Evolutionary conservation across 306 rosid species (phyloP).

Genomic region (Vigna unguiculata): DNA sequence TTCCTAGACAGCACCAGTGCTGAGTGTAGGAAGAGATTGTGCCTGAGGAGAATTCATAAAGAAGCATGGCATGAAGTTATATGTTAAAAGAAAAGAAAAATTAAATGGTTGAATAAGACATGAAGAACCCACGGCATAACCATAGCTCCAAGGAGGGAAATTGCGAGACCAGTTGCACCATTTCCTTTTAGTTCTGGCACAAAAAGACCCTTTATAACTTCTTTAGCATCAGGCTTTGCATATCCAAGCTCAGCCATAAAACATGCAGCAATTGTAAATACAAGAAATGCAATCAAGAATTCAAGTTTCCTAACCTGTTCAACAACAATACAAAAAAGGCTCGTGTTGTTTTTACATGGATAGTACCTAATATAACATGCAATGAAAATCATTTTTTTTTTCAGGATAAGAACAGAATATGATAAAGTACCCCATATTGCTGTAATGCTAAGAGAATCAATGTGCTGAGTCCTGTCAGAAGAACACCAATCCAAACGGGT

Average conservation of each 20-base stretch:
- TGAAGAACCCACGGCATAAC: slow-evolving; percentile 93
- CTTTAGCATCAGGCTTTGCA: slow-evolving; percentile 78
- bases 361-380: slow-evolving; percentile 19
- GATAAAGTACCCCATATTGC: slow-evolving; percentile 91
- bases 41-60: slow-evolving; percentile 63
- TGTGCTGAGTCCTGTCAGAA: slow-evolving; percentile 63
- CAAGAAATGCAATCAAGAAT: slow-evolving; percentile 88
- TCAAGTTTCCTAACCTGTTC: slow-evolving; percentile 95
- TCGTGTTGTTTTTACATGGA: slow-evolving; percentile 7
- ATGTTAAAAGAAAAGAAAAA: neutral
- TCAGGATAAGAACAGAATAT: slow-evolving; percentile 19
- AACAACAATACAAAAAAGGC: slow-evolving; percentile 27
- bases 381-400: slow-evolving; percentile 12
- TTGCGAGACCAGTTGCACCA: slow-evolving; percentile 97
- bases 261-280: slow-evolving; percentile 88
- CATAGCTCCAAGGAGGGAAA: slow-evolving; percentile 99
- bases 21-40: slow-evolving; percentile 98
- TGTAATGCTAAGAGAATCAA: slow-evolving; percentile 72
- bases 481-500: slow-evolving; percentile 63
- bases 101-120: slow-evolving; percentile 24
- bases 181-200: slow-evolving; percentile 86
- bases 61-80: slow-evolving; percentile 20
- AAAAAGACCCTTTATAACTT: slow-evolving; percentile 80
- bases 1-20: slow-evolving; percentile 96
- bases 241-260: slow-evolving; percentile 90